Percentiles rank a stretch among this genome's conserved stretches.
These are phyloP conservation scores for Penicillium sp. DNA, from an alignment of 2,329 filamentous ascomycete genomes.

Conservation along the genomic window DNA sequence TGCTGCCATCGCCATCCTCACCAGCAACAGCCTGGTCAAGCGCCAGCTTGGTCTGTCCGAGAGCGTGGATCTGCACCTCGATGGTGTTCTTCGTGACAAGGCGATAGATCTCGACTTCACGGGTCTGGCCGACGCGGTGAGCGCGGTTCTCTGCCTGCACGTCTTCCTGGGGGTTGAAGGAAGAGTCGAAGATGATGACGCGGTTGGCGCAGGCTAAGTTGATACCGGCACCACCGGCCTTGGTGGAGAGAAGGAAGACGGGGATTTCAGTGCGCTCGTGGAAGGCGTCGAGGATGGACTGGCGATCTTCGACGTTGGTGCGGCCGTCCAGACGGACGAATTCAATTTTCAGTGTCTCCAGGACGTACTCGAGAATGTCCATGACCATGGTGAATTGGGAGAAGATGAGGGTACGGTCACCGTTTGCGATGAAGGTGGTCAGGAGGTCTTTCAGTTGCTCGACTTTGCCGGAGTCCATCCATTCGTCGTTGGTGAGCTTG, in stretches of 20 bases:
- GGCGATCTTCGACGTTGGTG: constrained; percentile 79
- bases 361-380: constrained; percentile 82
- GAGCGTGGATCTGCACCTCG: constrained; percentile 88
- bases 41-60: constrained; percentile 90
- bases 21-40: constrained; percentile 75
- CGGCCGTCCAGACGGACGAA: constrained; percentile 86
- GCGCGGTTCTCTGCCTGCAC: constrained; percentile 98
- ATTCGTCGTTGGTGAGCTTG: constrained; percentile 60
- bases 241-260: constrained; percentile 90
- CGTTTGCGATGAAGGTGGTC: constrained; percentile 70
- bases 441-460: constrained; percentile 75
- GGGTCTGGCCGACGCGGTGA: constrained; percentile 87
- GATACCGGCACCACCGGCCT: constrained; percentile 93
- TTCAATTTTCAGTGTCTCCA: constrained; percentile 70
- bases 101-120: constrained; percentile 86
- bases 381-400: constrained; percentile 91
- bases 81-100: constrained; percentile 80
- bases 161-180: constrained; percentile 98
- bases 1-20: constrained; percentile 54
- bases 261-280: constrained; percentile 73
- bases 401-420: constrained; percentile 87
- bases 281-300: constrained; percentile 86
- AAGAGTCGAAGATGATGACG: constrained; percentile 94
- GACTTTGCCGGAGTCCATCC: constrained; percentile 83
- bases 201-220: constrained; percentile 96